These are phyloP conservation scores for Skeletonema menzelii DNA, from an alignment of 108 stramenopile genomes.

Conservation along the genomic window DNA sequence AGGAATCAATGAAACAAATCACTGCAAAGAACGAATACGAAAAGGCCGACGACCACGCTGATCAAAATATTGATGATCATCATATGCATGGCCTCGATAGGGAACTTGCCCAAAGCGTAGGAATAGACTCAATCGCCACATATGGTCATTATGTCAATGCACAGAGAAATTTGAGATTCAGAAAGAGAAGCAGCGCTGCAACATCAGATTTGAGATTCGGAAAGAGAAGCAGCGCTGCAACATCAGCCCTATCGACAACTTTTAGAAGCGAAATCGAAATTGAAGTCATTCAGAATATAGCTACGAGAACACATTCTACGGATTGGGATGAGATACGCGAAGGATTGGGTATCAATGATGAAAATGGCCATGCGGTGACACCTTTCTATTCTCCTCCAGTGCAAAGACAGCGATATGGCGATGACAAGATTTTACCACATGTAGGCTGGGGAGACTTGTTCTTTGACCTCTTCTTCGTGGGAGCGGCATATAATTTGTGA, in stretches of 20 bases:
- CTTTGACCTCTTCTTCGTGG: slow-evolving; percentile 49
- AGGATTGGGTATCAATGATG: too few species aligned
- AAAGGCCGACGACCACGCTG: not conserved
- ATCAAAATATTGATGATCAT: not conserved
- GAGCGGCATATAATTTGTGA: slow-evolving; percentile 46
- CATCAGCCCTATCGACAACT: not conserved
- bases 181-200: too few species aligned
- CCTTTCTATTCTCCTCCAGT: slow-evolving; percentile 39
- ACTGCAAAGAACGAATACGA: too few species aligned
- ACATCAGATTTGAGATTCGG: too few species aligned
- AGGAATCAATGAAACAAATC: too few species aligned
- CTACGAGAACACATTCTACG: not conserved
- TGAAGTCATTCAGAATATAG: not conserved
- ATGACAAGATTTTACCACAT: slow-evolving; percentile 15
- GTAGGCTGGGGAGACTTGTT: slow-evolving; percentile 49
- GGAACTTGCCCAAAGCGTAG: not conserved
- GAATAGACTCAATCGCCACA: not conserved
- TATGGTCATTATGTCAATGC: too few species aligned
- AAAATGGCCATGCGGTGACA: slow-evolving; percentile 14
- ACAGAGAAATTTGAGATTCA: too few species aligned
- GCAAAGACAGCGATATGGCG: slow-evolving; percentile 27
- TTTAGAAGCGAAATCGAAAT: not conserved
- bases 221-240: too few species aligned
- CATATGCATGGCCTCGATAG: not conserved
- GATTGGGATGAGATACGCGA: not conserved